Evolutionary conservation across 441 rosid genomes (phyloP).

Genomic region (Theobroma grandiflorum): DNA sequence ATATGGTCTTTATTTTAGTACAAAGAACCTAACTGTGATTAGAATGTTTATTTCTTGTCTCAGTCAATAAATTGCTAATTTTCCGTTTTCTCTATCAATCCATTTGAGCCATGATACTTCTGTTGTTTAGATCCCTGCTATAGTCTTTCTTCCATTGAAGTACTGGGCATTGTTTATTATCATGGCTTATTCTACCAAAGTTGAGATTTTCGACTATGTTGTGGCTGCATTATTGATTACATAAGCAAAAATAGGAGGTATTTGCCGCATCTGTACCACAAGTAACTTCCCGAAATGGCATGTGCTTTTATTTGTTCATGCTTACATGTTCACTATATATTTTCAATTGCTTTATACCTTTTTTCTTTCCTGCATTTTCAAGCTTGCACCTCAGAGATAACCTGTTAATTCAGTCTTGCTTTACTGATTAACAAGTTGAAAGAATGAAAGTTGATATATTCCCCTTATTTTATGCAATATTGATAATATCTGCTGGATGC

Average conservation of each 20-base stretch:
- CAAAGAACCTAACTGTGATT: neutral
- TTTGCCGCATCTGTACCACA: neutral
- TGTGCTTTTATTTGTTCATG: constrained; percentile 1
- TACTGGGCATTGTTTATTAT: constrained; percentile 2
- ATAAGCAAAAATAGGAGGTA: neutral
- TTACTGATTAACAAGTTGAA: constrained; percentile 3
- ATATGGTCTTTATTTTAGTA: constrained; percentile 25
- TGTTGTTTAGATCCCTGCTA: constrained; percentile 8
- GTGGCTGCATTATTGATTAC: neutral
- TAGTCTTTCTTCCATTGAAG: neutral
- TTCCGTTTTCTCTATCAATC: neutral
- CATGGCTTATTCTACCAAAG: neutral
- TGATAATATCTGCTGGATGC: constrained; percentile 20
- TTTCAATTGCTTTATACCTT: neutral
- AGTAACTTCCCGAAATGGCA: neutral
- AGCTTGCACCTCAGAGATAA: constrained; percentile 1
- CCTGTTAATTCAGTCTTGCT: constrained; percentile 17
- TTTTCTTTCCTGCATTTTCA: neutral
- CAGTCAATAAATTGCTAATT: constrained; percentile 2
- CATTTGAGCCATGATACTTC: neutral
- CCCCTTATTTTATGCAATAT: constrained; percentile 3
- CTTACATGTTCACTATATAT: neutral
- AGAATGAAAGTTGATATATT: constrained; percentile 16
- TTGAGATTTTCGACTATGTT: neutral
- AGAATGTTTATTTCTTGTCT: neutral